Evolutionary conservation across 495 filamentous ascomycete genomes (phyloP), one percentile per base, ranked within the genome.

Genomic region (Penicillium cinerascens): DNA sequence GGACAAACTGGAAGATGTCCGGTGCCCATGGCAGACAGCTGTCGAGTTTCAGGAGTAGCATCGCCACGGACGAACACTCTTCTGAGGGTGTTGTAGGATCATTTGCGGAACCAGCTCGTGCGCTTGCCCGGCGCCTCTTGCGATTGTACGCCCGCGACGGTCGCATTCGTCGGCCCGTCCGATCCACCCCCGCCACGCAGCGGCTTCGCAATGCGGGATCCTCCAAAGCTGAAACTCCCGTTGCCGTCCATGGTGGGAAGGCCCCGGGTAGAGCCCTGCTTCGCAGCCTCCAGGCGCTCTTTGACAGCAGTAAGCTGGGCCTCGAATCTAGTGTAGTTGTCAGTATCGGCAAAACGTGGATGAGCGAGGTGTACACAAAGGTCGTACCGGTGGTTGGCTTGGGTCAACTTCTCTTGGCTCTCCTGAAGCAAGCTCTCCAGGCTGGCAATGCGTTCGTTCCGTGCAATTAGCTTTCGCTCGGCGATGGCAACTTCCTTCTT

Each of bases 401-500:
- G 86, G 9, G 91, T 95, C 50, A 98, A 76, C 73, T 97, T 98
- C 73, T 97, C 93, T 74, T 97, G 93, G 61, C 88, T 93, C 65
- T 98, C 93, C 71, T 95, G 92, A 56, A 98, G 83, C 69, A 98
- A 76, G 61, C 75, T 82, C 76, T 98, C 93, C 36, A 98, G 74
- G 65, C 87, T 91, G 63, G 91, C 85, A 63, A 98, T 98, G 46
- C 93, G 88, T 76, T 98, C 93, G 66, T 97, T 97, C 51, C 93
- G 78, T 13, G 93, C 93, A 66, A 95, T 92, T 42, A 98, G 81
- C 69, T 98, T 98, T 54, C 95, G 83, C 76, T 97, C 93, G 3
- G 93, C 95, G 64, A 98, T 97, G 27, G 93, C 93, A 44, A 98
- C 93, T 71, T 98, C 93, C 75, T 98, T 98, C 82, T 98, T 98